Conservation (phyloP, 2,329 filamentous ascomycete species). For the Rosellinia necatrix region DNA sequence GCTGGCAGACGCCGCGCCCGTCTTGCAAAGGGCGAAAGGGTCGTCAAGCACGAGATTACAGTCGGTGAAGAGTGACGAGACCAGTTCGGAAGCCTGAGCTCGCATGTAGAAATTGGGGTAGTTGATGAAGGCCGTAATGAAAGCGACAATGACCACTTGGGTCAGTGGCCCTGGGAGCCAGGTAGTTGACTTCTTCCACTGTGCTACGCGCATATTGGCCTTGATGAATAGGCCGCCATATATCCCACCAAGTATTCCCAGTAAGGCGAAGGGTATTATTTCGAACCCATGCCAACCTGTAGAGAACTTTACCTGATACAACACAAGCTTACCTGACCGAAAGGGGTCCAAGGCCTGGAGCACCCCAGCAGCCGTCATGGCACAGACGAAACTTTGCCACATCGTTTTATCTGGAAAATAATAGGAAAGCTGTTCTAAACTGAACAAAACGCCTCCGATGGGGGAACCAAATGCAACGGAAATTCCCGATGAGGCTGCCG, state of each 20-base stretch:
- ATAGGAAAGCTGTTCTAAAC: constrained; percentile 92
- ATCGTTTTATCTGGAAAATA: constrained; percentile 99
- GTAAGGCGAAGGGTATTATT: constrained; percentile 80
- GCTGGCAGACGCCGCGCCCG: constrained; percentile 77
- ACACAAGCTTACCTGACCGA: constrained; percentile 89
- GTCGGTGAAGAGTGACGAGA: constrained; percentile 89
- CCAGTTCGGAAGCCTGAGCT: constrained; percentile 86
- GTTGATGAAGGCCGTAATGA: constrained; percentile 86
- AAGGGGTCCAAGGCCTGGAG: constrained; percentile 94
- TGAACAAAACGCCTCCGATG: constrained; percentile 85
- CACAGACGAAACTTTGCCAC: constrained; percentile 99
- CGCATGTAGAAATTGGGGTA: constrained; percentile 97
- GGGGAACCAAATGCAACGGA: constrained; percentile 96
- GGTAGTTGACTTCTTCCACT: constrained; percentile 72
- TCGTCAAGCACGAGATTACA: constrained; percentile 83
- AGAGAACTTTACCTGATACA: constrained; percentile 95
- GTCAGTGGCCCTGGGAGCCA: constrained; percentile 74
- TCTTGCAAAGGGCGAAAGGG: constrained; percentile 87
- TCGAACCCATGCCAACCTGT: constrained; percentile 94
- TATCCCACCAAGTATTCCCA: constrained; percentile 88
- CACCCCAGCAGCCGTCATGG: constrained; percentile 96
- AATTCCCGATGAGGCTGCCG: constrained; percentile 87
- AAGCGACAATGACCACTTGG: constrained; percentile 79
- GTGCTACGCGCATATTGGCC: constrained; percentile 83
- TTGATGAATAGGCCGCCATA: constrained; percentile 96